These are phyloP conservation scores for Euphorbia schlechtendalii DNA, from an alignment of 441 rosid species.

Conservation along the genomic window DNA sequence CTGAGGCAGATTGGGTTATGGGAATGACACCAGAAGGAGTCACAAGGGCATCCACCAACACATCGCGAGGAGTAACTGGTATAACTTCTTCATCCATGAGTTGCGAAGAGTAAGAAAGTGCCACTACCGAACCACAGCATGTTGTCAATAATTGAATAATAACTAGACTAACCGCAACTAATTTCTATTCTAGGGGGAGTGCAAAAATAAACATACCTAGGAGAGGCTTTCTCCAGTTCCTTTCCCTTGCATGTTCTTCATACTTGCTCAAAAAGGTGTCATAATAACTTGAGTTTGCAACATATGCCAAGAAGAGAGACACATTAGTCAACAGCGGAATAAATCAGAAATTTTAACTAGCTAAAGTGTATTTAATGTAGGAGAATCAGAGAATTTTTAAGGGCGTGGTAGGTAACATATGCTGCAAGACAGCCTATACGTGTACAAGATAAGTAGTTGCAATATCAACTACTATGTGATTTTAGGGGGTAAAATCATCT, in stretches of 20 bases:
- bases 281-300: constrained; percentile 48
- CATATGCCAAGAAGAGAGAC: constrained; percentile 18
- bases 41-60: constrained; percentile 64
- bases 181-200: neutral
- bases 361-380: neutral
- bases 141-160: neutral
- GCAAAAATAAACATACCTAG: constrained; percentile 36
- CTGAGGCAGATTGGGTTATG: constrained; percentile 36
- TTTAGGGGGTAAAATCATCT: neutral
- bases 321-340: constrained; percentile 10
- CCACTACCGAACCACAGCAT: constrained; percentile 43
- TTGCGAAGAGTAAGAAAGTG: constrained; percentile 74
- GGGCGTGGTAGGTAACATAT: neutral
- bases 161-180: neutral
- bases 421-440: neutral
- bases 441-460: neutral
- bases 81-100: constrained; percentile 57
- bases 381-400: no score
- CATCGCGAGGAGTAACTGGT: constrained; percentile 54
- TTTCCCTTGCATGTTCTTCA: constrained; percentile 55
- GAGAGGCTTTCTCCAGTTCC: constrained; percentile 62
- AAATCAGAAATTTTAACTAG: neutral
- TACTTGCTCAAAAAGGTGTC: constrained; percentile 73
- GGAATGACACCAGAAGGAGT: constrained; percentile 63
- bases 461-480: neutral